Percentiles rank a stretch among this genome's conserved stretches.
Evolutionary conservation across 805 yeast genomes (phyloP).

Genomic region (Torulaspora quercuum): DNA sequence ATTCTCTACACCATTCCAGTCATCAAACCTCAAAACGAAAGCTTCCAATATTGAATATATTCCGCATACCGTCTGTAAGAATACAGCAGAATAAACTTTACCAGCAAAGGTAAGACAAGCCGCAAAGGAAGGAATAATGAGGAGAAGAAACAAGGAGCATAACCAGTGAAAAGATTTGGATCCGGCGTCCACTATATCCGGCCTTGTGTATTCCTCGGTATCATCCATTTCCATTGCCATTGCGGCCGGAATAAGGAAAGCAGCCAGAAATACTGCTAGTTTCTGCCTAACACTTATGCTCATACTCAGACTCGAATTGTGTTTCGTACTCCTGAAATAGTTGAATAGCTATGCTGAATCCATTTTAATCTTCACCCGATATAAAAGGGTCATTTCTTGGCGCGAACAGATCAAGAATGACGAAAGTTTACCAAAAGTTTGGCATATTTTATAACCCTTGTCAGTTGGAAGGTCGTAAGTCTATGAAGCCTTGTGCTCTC

Average conservation of each 20-base stretch:
- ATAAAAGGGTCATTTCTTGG: no score
- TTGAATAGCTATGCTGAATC: no score
- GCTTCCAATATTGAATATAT: constrained; percentile 56
- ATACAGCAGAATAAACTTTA: constrained; percentile 42
- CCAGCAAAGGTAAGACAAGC: constrained; percentile 55
- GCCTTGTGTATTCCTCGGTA: constrained; percentile 35
- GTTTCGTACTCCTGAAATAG: no score
- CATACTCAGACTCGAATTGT: no score
- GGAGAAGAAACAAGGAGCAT: constrained; percentile 43
- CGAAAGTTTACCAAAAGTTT: no score
- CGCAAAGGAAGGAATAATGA: constrained; percentile 56
- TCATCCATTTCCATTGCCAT: constrained; percentile 36
- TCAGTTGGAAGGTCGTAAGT: no score
- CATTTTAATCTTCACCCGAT: no score
- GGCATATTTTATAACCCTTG: no score
- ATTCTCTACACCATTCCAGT: constrained; percentile 62
- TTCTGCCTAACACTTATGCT: neutral
- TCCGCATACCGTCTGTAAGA: constrained; percentile 46
- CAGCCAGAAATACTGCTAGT: neutral
- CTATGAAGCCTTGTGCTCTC: no score
- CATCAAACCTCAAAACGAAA: constrained; percentile 58
- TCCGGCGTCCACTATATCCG: constrained; percentile 44
- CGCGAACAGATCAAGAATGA: no score
- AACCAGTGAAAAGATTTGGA: constrained; percentile 67
- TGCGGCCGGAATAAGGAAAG: constrained; percentile 3